Conservation (phyloP, 371 early-diverging fungal genomes). For the Rhizomucor pusillus region DNA sequence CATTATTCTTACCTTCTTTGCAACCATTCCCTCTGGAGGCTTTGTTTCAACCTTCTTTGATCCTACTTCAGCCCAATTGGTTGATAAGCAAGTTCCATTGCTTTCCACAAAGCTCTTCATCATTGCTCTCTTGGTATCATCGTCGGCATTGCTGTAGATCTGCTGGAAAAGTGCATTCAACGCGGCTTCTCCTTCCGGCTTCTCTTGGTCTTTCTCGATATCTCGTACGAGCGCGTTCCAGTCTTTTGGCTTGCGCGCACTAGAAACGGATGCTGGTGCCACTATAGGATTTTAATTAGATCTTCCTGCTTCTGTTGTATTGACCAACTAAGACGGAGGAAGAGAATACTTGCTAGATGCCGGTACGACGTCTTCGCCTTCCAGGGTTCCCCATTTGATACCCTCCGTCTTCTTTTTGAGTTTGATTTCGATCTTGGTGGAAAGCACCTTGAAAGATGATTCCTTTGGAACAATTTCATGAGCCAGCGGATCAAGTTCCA, state of each 20-base stretch:
- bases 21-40: conserved; percentile 93
- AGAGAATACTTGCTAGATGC: conserved; percentile 23
- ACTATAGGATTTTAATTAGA: conserved; percentile 9
- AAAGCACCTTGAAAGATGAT: conserved; percentile 67
- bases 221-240: conserved; percentile 80
- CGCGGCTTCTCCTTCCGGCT: conserved; percentile 84
- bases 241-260: conserved; percentile 60
- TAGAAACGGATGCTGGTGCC: conserved; percentile 21
- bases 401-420: conserved; percentile 77
- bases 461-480: conserved; percentile 74
- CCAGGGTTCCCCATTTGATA: conserved; percentile 77
- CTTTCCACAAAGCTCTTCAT: conserved; percentile 96
- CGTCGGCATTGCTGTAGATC: conserved; percentile 88
- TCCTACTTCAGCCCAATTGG: conserved; percentile 95
- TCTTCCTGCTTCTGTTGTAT: background rate
- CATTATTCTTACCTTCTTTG: conserved; percentile 59
- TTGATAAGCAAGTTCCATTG: conserved; percentile 93
- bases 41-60: conserved; percentile 76
- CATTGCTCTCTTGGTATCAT: conserved; percentile 96
- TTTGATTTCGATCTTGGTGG: conserved; percentile 93
- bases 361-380: conserved; percentile 61
- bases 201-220: conserved; percentile 68
- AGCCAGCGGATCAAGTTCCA: conserved; percentile 82
- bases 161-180: conserved; percentile 89
- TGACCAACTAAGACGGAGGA: background rate